A percentile compares a stretch with the other conserved stretches of the same genome.
phyloP scores from a whole-genome alignment of 805 yeast genomes.

The Cyberlindnera maritima region DNA sequence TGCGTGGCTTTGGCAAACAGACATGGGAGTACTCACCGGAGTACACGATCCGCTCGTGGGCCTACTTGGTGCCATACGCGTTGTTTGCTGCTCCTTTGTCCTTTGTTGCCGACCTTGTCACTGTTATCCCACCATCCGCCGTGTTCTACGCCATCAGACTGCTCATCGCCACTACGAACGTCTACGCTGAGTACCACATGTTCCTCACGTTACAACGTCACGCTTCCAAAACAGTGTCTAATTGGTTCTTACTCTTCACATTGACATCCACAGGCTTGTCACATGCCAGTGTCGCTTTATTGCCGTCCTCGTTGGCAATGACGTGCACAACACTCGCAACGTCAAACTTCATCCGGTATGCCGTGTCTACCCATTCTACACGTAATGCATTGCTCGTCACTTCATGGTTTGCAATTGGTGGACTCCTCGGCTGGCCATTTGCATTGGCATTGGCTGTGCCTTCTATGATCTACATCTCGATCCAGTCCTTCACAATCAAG shows the following conservation, averaged over 20 bases:
- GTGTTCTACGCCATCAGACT: conserved; percentile 55
- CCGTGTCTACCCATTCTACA: conserved; percentile 12
- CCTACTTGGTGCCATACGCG: conserved; percentile 54
- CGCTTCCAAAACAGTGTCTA: conserved; percentile 32
- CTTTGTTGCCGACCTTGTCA: conserved; percentile 4
- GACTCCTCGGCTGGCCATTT: conserved; percentile 91
- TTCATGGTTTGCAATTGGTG: conserved; percentile 57
- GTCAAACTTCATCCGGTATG: conserved; percentile 35
- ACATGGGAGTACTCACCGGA: conserved; percentile 97
- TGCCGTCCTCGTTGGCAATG: conserved; percentile 82
- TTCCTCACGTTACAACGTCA: conserved; percentile 38
- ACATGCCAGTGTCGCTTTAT: conserved; percentile 81
- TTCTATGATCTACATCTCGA: conserved; percentile 19
- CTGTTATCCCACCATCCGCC: conserved; percentile 20
- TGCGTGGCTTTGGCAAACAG: conserved; percentile 84
- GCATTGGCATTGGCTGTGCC: conserved; percentile 64
- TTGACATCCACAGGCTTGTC: conserved; percentile 76
- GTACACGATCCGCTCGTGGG: conserved; percentile 84
- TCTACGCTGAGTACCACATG: conserved; percentile 52
- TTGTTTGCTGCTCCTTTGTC: conserved; percentile 24
- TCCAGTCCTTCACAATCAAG: neutral
- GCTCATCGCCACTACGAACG: conserved; percentile 38
- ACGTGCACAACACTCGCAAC: conserved; percentile 45
- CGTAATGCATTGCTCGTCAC: conserved; percentile 32
- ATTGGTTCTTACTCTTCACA: conserved; percentile 62